Base-by-base conservation (phyloP, 192 early-diverging fungal species). In the Gonapodya sp. region DNA sequence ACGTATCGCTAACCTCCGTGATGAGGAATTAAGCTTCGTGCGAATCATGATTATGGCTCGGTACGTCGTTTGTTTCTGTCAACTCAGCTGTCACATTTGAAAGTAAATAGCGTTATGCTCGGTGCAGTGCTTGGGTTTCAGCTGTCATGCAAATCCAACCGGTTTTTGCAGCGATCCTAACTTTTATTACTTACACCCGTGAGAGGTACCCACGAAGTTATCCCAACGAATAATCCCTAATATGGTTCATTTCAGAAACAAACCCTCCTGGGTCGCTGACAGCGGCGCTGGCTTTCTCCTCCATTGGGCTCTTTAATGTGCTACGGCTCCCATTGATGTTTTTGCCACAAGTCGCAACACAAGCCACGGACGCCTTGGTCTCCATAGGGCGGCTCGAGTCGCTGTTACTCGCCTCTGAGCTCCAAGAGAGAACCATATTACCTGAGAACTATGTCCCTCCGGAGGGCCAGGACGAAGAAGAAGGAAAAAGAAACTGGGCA, bases 391-490 rank as follows among this genome's bases (percentile, higher is more conserved):
- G 90, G 75, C 86, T 91, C 30, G 78, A 85, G 80, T 86, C 82
- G 30, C 78, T 94, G 73, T 78, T 92, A 36, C 82, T 90, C 46
- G 91, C 90, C 0, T 83, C 89, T 30, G 93, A 95, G 80, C 81
- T 93, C 1, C 90, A 93, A 35, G 82, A 77, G 75, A 18, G 75
- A 2, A 18, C 18, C 75, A 77, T 34, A 2, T 16, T 77, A 8
- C 75, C 75, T 2, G 75, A 2, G 75, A 2, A 2, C 75, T 77
- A 77, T 33, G 75, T 34, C 2, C 30, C 34, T 14, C 30, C 75
- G 16, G 75, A 77, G 34, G 75, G 34, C 30, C 2, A 18, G 18
- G 75, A 18, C 34, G 30, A 18, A 33, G 34, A 8, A 18, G 34
- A 16, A 8, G 75, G 34, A 8, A 34, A 34, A 34, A 34, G 34